Evolutionary conservation across 192 early-diverging fungal genomes (phyloP).

Genomic region (Chytriomyces confervae): DNA sequence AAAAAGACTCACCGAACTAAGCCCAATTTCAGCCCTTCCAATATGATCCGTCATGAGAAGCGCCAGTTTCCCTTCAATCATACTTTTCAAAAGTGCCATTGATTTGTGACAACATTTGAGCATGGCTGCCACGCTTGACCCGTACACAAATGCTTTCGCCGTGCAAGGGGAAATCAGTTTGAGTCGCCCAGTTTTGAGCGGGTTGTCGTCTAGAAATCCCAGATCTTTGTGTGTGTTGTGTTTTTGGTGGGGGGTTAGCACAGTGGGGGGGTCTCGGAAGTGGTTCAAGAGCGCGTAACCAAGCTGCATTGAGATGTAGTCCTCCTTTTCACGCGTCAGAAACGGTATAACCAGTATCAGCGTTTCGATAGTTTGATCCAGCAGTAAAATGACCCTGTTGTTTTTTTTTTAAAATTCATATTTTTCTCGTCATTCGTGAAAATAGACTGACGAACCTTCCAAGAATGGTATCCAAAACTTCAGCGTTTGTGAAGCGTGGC

Average conservation of each 20-base stretch:
- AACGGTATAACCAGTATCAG: constrained; percentile 29
- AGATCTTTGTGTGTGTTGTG: background rate
- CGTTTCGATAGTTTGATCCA: constrained; percentile 1
- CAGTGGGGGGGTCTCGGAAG: background rate
- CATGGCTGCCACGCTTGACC: constrained; percentile 25
- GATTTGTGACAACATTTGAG: constrained; percentile 19
- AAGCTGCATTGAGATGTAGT: constrained; percentile 27
- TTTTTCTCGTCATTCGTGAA: background rate
- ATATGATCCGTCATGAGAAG: constrained; percentile 30
- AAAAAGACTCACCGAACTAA: constrained; percentile 30
- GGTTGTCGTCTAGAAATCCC: constrained; percentile 32
- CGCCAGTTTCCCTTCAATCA: constrained; percentile 14
- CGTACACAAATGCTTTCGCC: constrained; percentile 21
- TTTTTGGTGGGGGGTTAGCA: background rate
- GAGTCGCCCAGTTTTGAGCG: constrained; percentile 29
- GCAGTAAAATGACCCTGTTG: constrained; percentile 19
- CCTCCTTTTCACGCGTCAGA: constrained; percentile 18
- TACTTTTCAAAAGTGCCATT: constrained; percentile 23
- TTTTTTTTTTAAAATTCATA: background rate
- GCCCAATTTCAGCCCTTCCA: constrained; percentile 27
- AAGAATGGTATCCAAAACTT: constrained; percentile 25
- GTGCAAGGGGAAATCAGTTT: constrained; percentile 15
- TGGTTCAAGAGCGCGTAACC: constrained; percentile 24
- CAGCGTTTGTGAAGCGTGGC: constrained; percentile 9
- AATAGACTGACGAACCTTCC: constrained; percentile 24